phyloP scores from a whole-genome alignment of 371 early-diverging fungal genomes.

The Mucor ambiguus region DNA sequence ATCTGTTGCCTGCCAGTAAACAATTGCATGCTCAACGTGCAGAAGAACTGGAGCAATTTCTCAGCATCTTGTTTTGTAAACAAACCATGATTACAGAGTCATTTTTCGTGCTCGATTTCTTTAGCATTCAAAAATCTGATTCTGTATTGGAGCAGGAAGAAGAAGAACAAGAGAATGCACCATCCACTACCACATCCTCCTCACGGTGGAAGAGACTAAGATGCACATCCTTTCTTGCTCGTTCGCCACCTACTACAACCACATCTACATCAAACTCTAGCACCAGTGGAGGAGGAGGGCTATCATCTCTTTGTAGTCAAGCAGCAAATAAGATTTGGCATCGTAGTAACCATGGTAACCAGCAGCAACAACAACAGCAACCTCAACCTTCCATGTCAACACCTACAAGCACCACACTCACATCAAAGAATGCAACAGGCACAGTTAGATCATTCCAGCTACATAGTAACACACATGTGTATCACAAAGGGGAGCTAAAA shows the following conservation, averaged over 20 bases:
- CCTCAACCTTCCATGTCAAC: slow-evolving; percentile 26
- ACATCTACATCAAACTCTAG: neutral
- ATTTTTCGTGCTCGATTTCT: slow-evolving; percentile 24
- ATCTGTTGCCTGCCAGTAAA: slow-evolving; percentile 11
- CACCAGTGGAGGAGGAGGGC: neutral
- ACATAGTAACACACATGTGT: neutral
- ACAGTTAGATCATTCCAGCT: slow-evolving; percentile 7
- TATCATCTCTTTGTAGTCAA: slow-evolving; percentile 31
- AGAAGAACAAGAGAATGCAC: neutral
- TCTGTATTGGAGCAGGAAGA: neutral
- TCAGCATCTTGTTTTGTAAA: slow-evolving; percentile 17
- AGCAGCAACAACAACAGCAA: neutral
- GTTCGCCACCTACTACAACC: slow-evolving; percentile 11
- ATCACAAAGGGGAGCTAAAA: slow-evolving; percentile 9
- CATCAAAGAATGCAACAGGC: neutral
- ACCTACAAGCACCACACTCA: slow-evolving; percentile 1
- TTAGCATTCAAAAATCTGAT: slow-evolving; percentile 14
- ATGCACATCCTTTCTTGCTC: slow-evolving; percentile 25
- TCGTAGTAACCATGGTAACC: slow-evolving; percentile 3
- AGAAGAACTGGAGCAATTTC: slow-evolving; percentile 29
- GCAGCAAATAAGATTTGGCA: slow-evolving; percentile 29
- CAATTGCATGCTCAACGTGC: slow-evolving; percentile 21
- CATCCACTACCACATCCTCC: neutral
- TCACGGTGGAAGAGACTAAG: slow-evolving; percentile 29
- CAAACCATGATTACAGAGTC: slow-evolving; percentile 25